Base-by-base conservation (phyloP, 164 flowering plant species). In the Dillenia suffruticosa region DNA sequence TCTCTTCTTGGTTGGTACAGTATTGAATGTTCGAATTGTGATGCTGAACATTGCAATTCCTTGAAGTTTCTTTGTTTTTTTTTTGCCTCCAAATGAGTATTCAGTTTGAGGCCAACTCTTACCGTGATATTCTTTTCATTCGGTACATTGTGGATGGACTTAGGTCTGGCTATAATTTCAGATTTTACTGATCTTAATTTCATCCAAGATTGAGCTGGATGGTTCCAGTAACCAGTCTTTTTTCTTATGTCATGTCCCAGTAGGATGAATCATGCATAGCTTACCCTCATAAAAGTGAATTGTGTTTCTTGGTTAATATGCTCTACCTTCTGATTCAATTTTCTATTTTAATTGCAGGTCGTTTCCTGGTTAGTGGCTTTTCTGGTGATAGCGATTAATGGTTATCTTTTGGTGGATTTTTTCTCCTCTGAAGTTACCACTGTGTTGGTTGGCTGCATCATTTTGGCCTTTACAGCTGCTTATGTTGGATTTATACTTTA, bases 321-420 rank as follows among this genome's bases (percentile, higher is more conserved):
- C 19, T 13, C 49, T 9, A 44, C 12, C 17, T 57, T 26, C 50
- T 16, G 46, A 46, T 61, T 32, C 26, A 22, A 32, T n/a, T 56
- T 54, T 43, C 14, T 56, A 46, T 65, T 40, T 58, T 62, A 46
- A 43, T 58, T 68, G 69, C 68, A 86, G 92, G 63, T 59, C 13
- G 66, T 81, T 10, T 66, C 92, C 11, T 84, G 89, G 84, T 63
- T 80, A 7, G 84, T 86, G 61, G 83, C 88, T 51, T 83, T 59
- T 3, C 66, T 86, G 64, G 87, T 86, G 74, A 86, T 86, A 11
- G 72, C 75, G 58, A 86, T 86, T 59, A 86, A 86, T 47, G 89
- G 87, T 9, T 86, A 86, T 64, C 82, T 86, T 44, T 52, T 86
- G 67, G 58, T 81, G 53, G 86, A 81, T 32, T 86, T 86, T 64